Percentiles rank a stretch among this genome's conserved stretches.
phyloP scores from a whole-genome alignment of 2,329 filamentous ascomycete genomes.

The Paraphaeosphaeria sporulosa region DNA sequence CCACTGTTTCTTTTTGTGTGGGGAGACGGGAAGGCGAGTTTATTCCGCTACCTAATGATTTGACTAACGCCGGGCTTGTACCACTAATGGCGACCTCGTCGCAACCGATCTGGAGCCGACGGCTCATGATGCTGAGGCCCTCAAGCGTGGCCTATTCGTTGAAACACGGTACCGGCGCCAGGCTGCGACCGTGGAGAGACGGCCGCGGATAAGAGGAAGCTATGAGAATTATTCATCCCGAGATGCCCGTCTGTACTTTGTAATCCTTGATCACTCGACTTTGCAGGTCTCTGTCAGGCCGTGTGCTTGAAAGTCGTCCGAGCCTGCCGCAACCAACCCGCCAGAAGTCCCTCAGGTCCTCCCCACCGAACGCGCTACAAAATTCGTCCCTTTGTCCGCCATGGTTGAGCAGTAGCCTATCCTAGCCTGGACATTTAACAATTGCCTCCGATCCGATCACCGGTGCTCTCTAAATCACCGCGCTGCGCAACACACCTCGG shows the following conservation, averaged over 20 bases:
- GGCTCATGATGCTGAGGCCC: not conserved
- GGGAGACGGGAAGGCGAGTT: conserved; percentile 13
- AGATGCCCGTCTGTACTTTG: conserved; percentile 5
- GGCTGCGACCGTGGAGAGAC: conserved; percentile 10
- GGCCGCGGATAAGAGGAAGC: conserved; percentile 25
- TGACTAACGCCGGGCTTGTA: conserved; percentile 12
- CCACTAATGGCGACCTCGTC: not conserved
- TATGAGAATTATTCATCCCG: conserved; percentile 21
- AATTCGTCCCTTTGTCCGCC: conserved; percentile 17
- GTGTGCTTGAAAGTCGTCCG: conserved; percentile 15
- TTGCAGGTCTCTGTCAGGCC: conserved; percentile 7
- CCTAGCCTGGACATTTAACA: not conserved
- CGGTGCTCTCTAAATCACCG: not conserved
- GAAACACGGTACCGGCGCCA: conserved; percentile 1
- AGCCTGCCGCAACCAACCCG: conserved; percentile 8
- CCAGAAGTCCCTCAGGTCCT: conserved; percentile 1
- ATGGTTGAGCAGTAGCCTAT: conserved; percentile 10
- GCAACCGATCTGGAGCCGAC: not conserved
- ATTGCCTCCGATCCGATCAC: not conserved
- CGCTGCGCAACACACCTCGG: not conserved
- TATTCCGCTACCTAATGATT: conserved; percentile 12
- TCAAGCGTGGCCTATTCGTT: not conserved
- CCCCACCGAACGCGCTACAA: conserved; percentile 17
- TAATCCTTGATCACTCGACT: conserved; percentile 4
- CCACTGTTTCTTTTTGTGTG: conserved; percentile 20